phyloP scores from a whole-genome alignment of 805 yeast species.

The Ogataea philodendri region DNA sequence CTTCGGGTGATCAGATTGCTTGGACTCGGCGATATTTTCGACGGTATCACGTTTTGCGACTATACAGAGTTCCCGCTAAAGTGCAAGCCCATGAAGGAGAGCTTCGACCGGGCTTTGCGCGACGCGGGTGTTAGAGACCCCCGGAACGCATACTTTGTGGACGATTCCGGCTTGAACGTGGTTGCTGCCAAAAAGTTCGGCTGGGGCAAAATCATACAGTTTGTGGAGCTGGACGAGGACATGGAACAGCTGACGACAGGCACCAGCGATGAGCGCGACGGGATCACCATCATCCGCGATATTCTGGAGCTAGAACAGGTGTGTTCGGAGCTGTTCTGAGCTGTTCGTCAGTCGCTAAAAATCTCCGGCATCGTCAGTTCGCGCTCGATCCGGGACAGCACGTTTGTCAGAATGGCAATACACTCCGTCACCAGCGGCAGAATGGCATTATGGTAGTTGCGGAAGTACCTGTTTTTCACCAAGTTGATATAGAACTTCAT shows the following conservation, averaged over 20 bases:
- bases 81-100: constrained; percentile 84
- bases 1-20: constrained; percentile 71
- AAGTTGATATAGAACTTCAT: constrained; percentile 9
- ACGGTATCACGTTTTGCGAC: constrained; percentile 92
- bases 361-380: constrained; percentile 20
- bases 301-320: constrained; percentile 54
- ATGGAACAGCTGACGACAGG: constrained; percentile 36
- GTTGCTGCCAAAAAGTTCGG: constrained; percentile 70
- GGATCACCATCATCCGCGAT: constrained; percentile 53
- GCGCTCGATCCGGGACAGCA: constrained; percentile 19
- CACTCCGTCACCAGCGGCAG: constrained; percentile 27
- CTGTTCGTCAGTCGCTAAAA: constrained; percentile 25
- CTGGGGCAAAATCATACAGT: constrained; percentile 69
- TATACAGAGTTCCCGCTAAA: constrained; percentile 65
- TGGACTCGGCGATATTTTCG: constrained; percentile 91
- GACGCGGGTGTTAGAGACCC: constrained; percentile 58
- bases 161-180: constrained; percentile 81
- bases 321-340: constrained; percentile 53
- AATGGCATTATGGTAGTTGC: constrained; percentile 14
- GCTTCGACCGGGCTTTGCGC: constrained; percentile 61
- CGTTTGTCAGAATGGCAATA: constrained; percentile 14
- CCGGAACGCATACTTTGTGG: constrained; percentile 68
- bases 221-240: constrained; percentile 68
- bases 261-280: constrained; percentile 36
- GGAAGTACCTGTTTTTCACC: constrained; percentile 21